Evolutionary conservation across 2,329 filamentous ascomycete species (phyloP), one percentile per base, ranked within the genome.

Genomic region (Pseudofabraea citricarpa): DNA sequence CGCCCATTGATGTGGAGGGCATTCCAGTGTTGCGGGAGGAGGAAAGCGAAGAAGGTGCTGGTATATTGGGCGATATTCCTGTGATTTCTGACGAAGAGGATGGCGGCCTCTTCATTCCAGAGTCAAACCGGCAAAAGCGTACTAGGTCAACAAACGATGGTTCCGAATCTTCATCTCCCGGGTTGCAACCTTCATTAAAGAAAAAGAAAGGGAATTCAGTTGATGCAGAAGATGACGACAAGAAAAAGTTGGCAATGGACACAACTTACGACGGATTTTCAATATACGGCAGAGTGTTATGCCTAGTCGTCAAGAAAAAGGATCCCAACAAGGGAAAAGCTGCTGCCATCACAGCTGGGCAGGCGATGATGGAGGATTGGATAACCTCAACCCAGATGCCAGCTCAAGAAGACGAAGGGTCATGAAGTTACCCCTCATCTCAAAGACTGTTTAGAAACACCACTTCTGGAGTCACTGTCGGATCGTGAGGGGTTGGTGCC

Each of bases 201-300:
- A 77, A 76, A 62, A 69, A 70, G 43, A 65, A 62, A 55, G 68
- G 62, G 58, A 68, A 68, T 27, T 59, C 36, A 7, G 50, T 20
- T 5, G 58, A 58, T 19, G 66, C 60, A 15, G 61, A 61, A 15
- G 62, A 63, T 8, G 81, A 86, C 45, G 86, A 95, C 58, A 94
- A 96, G 68, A 96, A 98, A 71, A 97, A 96, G 64, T 69, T 95
- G 55, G 79, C 77, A 16, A 79, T 96, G 70, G 83, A 85, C 49
- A 93, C 91, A 20, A 83, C 82, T 12, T 98, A 97, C 66, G 90
- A 97, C 58, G 91, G 93, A 7, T 97, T 97, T 67, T 87, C 85
- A 56, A 96, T 98, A 59, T 95, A 95, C 67, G 90, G 93, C 9
- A 85, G 89, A 54, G 89, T 95, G 36, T 72, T 98, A 20, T 97